These are phyloP conservation scores for Suillus spraguei DNA, from an alignment of 768 basidiomycete genomes.

Conservation along the genomic window DNA sequence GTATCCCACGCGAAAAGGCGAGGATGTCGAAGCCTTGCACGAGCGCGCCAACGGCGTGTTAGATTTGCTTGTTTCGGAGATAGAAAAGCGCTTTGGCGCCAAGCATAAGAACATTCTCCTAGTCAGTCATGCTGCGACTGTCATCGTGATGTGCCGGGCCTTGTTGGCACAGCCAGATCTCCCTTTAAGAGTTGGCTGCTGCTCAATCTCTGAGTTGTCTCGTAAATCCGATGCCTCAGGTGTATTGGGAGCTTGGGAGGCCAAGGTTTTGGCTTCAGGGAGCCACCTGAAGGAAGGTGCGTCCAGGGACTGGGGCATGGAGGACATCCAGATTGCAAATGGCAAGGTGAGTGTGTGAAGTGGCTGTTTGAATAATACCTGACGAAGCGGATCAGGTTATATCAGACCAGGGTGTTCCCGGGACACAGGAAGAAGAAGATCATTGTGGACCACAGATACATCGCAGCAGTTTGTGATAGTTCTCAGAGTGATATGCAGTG, in stretches of 20 bases:
- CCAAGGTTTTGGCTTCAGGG: constrained; percentile 53
- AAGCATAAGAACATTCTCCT: constrained; percentile 58
- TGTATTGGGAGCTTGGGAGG: constrained; percentile 49
- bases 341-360: constrained; percentile 52
- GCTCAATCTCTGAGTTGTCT: constrained; percentile 63
- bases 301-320: constrained; percentile 80
- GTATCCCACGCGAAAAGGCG: constrained; percentile 74
- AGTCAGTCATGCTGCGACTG: constrained; percentile 76
- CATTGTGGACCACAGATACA: constrained; percentile 54
- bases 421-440: constrained; percentile 63
- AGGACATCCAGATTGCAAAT: constrained; percentile 62
- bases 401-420: constrained; percentile 70
- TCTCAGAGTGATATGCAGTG: not conserved
- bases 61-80: constrained; percentile 47
- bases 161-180: constrained; percentile 55
- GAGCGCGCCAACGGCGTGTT: constrained; percentile 58
- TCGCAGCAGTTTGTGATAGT: constrained; percentile 21
- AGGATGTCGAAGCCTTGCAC: constrained; percentile 64
- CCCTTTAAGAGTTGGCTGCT: constrained; percentile 71
- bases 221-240: constrained; percentile 31
- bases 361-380: constrained; percentile 5
- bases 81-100: constrained; percentile 47
- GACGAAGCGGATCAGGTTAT: constrained; percentile 51
- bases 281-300: constrained; percentile 59
- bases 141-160: constrained; percentile 63